Base-by-base conservation (phyloP, 2,329 filamentous ascomycete genomes). In the Teratosphaeria viscida region DNA sequence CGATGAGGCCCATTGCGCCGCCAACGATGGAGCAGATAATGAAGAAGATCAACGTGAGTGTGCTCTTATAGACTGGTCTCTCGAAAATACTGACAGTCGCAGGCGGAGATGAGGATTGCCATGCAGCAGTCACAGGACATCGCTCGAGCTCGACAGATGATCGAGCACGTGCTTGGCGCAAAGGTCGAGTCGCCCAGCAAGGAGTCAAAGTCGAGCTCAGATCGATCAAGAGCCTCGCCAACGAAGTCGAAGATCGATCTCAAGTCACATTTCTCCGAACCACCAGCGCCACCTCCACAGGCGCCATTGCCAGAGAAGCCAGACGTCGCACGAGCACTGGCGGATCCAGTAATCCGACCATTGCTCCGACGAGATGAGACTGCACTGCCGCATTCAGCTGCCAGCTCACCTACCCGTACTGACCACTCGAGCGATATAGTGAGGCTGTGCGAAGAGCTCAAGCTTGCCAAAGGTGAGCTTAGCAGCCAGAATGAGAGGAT, bases 21-120 rank as follows among this genome's bases (percentile, higher is more conserved):
- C 86, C 96, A 64, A 95, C 90, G 6, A 94, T 95, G 52, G 94
- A 99, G 72, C 90, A 95, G 67, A 92, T 99, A 59, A 87, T 96
- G 47, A 96, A 96, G 72, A 86, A 85, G 70, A 78, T 94, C 57
- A 88, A 89, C 71, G 89, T 92, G 79, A 78, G 85, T 49, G n/a
- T 49, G 43, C 19, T 19, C 19, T 10, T 16, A 10, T 23, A 2
- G 43, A 23, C 2, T 82, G 23, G 3, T 61, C 14, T 3, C 10
- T 56, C 29, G 12, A 52, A 27, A n/a, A 14, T 57, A 37, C 56
- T 57, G 27, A 56, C 55, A 53, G 16, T 55, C 34, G 8, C 64
- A 96, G 91, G 83, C 85, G 68, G 94, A 99, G 76, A 90, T 97
- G 82, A 90, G 92, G 71, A 86, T 86, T 67, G 92, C 94, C 49